Evolutionary conservation across 768 basidiomycete genomes (phyloP), one percentile per base, ranked within the genome.

Genomic region (Boletus eberwhitei): DNA sequence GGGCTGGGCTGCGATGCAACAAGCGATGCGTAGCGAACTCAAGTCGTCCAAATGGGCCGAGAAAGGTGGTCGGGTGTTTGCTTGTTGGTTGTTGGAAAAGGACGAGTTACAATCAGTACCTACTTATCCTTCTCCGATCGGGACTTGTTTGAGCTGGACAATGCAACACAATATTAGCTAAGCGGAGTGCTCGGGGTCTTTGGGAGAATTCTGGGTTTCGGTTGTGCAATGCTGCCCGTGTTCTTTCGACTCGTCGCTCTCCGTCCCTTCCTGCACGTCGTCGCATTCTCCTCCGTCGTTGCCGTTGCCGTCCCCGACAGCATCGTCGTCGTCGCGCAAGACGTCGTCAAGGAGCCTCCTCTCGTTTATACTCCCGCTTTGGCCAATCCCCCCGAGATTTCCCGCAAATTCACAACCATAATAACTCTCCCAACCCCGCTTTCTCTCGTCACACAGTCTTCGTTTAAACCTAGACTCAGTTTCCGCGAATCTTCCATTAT

Each of bases 181-280:
- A 70, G 13, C 2, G 1, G 14, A 9, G 60, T 72, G 11, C 34
- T 8, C 41, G 58, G 65, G 61, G 71, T 72, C 69, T 67, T 70
- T 69, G 70, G 35, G 70, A 72, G 68, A 70, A 66, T 66, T 63
- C 60, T 54, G 65, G 52, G 63, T 67, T 65, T 70, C 59, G 53
- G 57, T 68, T 70, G 63, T 72, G 68, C 69, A 71, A 72, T 68
- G 66, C 68, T 62, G 58, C 51, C 47, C 52, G 54, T 65, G 65
- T 59, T 48, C 62, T 62, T 64, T 67, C 49, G 61, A 61, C 63
- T 68, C 57, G 68, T 69, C 62, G 55, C 65, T 68, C 67, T 64
- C 65, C 57, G 65, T 62, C 63, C 61, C 58, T 64, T 57, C 66
- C 57, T 62, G 52, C 63, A 63, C 64, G 60, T 65, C 65, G 59